Evolutionary conservation across 2,329 filamentous ascomycete species (phyloP), one percentile per base, ranked within the genome.

Genomic region (Emmonsiellopsis sp.): DNA sequence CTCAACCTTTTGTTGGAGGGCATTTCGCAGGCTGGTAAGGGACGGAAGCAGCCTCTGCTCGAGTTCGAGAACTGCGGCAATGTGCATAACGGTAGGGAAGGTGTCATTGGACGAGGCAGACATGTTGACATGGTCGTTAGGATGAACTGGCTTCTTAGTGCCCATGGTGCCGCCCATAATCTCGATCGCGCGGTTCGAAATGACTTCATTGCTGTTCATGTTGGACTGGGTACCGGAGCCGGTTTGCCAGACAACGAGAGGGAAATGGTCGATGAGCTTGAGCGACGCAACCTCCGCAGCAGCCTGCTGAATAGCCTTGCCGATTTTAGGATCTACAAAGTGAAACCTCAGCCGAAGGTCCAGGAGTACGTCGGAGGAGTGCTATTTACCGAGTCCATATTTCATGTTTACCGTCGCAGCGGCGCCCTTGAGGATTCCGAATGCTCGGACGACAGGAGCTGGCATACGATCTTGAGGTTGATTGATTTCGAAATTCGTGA

Each of bases 181-280:
- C 79, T 97, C 92, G 73, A 97, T 97, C 60, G 93, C 93, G 61
- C 93, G 88, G 82, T 97, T 98, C 60, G 92, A 96, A 74, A 98
- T 97, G 74, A 98, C 93, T 74, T 98, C 93, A 78, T 98, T 98
- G 70, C 92, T 91, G 77, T 98, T 98, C 93, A 97, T 97, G 83
- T 95, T 97, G 72, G 91, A 96, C 79, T 97, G 93, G 33, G 93
- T 97, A 69, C 93, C 93, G 49, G 93, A 97, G 59, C 93, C 93
- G 52, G 93, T 98, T 79, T 98, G 93, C 93, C 93, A 98, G 68
- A 98, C 92, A 54, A 97, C 92, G 57, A 97, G 87, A 60, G 93
- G 93, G 77, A 98, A 97, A 79, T 97, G 92, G 73, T 96, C 91
- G 66, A 94, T 73, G 64, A 97, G 85, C 81, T 96, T 95, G 68